Evolutionary conservation across 2,329 filamentous ascomycete species (phyloP).

Genomic region (Herpomyces periplanetae): DNA sequence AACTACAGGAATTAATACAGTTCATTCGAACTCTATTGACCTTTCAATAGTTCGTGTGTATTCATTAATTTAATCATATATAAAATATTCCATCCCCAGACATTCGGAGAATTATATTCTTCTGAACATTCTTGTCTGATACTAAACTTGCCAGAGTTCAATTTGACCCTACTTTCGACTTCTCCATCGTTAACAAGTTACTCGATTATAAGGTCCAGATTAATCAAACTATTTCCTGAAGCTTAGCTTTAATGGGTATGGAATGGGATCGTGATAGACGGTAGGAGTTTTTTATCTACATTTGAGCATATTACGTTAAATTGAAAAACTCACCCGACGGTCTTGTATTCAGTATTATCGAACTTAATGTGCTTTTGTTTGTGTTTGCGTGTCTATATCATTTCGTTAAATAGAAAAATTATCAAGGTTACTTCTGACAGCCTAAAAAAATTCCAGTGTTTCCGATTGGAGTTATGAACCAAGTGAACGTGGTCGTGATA

Average conservation of each 20-base stretch:
- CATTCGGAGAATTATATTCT: too few relatives aligned
- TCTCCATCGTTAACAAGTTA: conserved; percentile 6
- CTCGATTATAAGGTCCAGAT: conserved; percentile 6
- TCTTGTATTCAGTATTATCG: conserved; percentile 6
- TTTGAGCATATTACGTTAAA: conserved; percentile 8
- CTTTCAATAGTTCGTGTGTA: too few relatives aligned
- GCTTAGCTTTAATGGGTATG: conserved; percentile 7
- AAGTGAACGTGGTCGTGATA: conserved; percentile 23
- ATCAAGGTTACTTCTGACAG: conserved; percentile 19
- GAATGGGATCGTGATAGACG: conserved; percentile 7
- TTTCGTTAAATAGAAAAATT: conserved; percentile 10
- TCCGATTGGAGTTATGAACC: conserved; percentile 18
- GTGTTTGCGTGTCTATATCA: conserved; percentile 7
- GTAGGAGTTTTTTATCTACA: conserved; percentile 7
- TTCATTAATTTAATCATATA: too few relatives aligned
- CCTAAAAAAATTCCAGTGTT: too few relatives aligned
- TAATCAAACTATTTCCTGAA: conserved; percentile 6
- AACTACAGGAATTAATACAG: too few relatives aligned
- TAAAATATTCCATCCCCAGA: too few relatives aligned
- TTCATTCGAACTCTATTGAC: too few relatives aligned
- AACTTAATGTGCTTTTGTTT: conserved; percentile 7
- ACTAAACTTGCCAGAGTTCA: too few relatives aligned
- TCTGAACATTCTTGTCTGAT: too few relatives aligned
- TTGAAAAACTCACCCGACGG: conserved; percentile 6
- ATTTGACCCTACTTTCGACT: too few relatives aligned